These are phyloP conservation scores for Talaromyces trachyspermus DNA, from an alignment of 495 filamentous ascomycete species.

Conservation along the genomic window DNA sequence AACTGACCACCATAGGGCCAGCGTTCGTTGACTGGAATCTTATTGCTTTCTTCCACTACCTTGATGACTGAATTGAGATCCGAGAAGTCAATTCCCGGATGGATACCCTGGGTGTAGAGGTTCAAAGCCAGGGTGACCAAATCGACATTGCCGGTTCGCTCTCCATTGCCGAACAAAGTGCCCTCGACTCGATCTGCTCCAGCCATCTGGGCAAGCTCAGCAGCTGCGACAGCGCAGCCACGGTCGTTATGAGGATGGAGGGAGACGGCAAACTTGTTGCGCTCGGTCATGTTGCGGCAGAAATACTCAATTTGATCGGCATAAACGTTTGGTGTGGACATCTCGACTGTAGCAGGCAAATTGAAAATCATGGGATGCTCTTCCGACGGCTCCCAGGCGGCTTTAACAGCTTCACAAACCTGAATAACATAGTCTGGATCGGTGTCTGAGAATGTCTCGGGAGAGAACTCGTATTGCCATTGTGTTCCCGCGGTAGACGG, in stretches of 20 bases:
- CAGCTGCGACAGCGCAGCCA: slow-evolving; percentile 80
- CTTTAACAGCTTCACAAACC: slow-evolving; percentile 92
- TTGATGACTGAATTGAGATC: slow-evolving; percentile 83
- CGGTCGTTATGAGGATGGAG: slow-evolving; percentile 93
- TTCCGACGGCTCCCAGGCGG: slow-evolving; percentile 79
- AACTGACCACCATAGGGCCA: slow-evolving; percentile 78
- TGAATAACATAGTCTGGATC: slow-evolving; percentile 74
- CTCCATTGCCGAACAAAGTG: slow-evolving; percentile 91
- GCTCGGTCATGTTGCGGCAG: slow-evolving; percentile 69
- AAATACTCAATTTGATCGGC: slow-evolving; percentile 98
- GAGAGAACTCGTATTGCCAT: slow-evolving; percentile 94
- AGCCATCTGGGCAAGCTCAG: slow-evolving; percentile 95
- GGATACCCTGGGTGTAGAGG: slow-evolving; percentile 91
- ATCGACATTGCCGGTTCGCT: slow-evolving; percentile 94
- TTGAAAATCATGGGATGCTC: slow-evolving; percentile 95
- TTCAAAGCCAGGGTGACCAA: slow-evolving; percentile 91
- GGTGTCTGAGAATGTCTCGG: slow-evolving; percentile 93
- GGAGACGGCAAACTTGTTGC: slow-evolving; percentile 74
- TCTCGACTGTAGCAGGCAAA: slow-evolving; percentile 91
- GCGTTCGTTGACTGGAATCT: slow-evolving; percentile 86
- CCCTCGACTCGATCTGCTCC: slow-evolving; percentile 93
- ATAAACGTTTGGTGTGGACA: slow-evolving; percentile 93
- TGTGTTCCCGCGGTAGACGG: slow-evolving; percentile 63
- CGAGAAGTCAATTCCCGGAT: slow-evolving; percentile 85
- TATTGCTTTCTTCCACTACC: slow-evolving; percentile 85